Base-by-base conservation (phyloP, 495 filamentous ascomycete genomes). In the Aspergillus hancockii region DNA sequence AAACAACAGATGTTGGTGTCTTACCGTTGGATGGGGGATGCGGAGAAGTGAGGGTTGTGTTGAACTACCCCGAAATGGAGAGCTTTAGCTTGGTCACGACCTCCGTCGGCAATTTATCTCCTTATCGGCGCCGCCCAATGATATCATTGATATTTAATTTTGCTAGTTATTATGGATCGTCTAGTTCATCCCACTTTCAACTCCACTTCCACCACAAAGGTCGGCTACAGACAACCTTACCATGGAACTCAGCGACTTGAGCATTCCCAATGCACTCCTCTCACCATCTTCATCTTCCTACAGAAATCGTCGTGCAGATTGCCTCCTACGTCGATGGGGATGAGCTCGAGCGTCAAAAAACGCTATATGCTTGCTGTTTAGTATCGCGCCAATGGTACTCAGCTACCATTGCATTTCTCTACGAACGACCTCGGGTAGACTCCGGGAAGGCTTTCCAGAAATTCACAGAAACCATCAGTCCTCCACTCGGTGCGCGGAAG, bases 341-440 rank as follows among this genome's bases (percentile, higher is more conserved):
- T 52, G 59, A 65, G 14, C 31, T 46, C 21, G 50, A 52, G 14
- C 64, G 43, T 55, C 85, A 86, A 63, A 18, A 32, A 12, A 74
- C 72, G 10, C 70, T 90, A n/a, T 71, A 78, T 60, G 71, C 73
- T 0, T 85, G 83, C 65, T 81, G 80, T 63, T 74, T 87, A 19
- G 79, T 89, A 14, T 85, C 79, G 8, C 78, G 79, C 14, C 78
- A 86, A 55, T 91, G 88, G 88, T 89, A 90, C 64, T 76, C 79
- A 10, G 79, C 77, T 5, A 75, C 79, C 13, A 75, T 87, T 8
- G 61, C 77, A 0, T 68, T 72, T 21, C 80, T 91, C n/a, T 91
- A 89, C 63, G 67, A 71, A 19, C 56, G 63, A 2, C 86, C 87
- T 0, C 59, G 66, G 40, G 65, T 90, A 6, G 50, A 54, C 18